Conservation (phyloP, 495 filamentous ascomycete species). For the Chaetomium fimeti region DNA sequence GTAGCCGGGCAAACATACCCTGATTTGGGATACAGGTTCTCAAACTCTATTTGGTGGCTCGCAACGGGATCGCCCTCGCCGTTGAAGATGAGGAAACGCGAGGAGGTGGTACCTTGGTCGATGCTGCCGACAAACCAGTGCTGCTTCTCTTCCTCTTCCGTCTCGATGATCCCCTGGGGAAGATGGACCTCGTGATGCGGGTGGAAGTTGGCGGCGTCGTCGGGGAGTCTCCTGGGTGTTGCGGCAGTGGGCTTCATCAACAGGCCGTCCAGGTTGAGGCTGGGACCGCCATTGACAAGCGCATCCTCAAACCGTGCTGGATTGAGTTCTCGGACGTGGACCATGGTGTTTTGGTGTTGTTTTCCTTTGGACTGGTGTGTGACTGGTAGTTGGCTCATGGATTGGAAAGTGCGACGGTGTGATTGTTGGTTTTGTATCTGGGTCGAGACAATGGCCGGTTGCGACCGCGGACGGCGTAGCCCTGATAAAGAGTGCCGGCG, state of each 20-base stretch:
- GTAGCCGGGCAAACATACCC: constrained; percentile 60
- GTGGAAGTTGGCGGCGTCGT: constrained; percentile 15
- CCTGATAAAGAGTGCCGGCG: constrained; percentile 21
- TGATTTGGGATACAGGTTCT: constrained; percentile 81
- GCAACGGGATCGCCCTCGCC: constrained; percentile 74
- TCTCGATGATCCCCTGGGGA: constrained; percentile 32
- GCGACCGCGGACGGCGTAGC: constrained; percentile 5
- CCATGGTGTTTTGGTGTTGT: constrained; percentile 21
- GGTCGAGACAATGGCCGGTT: constrained; percentile 5
- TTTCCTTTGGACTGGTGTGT: not conserved
- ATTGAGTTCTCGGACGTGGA: constrained; percentile 12
- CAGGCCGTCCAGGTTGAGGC: constrained; percentile 20
- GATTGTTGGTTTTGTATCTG: constrained; percentile 1
- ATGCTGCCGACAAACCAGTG: constrained; percentile 60
- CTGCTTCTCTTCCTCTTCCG: constrained; percentile 32
- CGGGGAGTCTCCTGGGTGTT: constrained; percentile 11
- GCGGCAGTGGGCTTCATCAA: constrained; percentile 20
- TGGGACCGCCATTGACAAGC: constrained; percentile 7
- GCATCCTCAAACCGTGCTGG: constrained; percentile 13
- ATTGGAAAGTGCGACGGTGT: constrained; percentile 19
- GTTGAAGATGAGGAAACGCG: constrained; percentile 91
- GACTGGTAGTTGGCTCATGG: constrained; percentile 6
- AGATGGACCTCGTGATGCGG: constrained; percentile 32
- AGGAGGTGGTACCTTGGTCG: constrained; percentile 91
- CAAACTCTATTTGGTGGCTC: constrained; percentile 88